Evolutionary conservation across 2,329 filamentous ascomycete species (phyloP).

Genomic region (Alternaria ethzedia): DNA sequence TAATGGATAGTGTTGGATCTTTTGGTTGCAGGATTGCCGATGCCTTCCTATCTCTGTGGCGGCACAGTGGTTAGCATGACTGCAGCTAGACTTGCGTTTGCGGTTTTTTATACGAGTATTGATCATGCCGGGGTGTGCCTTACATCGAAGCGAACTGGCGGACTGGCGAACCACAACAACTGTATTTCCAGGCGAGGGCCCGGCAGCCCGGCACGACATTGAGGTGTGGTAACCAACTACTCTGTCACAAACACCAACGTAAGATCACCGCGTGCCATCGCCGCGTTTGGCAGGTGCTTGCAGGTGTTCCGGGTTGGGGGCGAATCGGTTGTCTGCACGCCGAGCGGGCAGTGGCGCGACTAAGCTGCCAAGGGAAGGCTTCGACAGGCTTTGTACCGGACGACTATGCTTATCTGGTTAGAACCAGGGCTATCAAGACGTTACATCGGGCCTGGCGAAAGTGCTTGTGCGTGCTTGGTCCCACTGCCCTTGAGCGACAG

Average conservation of each 20-base stretch:
- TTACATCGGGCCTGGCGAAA: constrained; percentile 37
- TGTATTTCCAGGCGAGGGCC: background rate
- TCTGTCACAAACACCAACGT: constrained; percentile 23
- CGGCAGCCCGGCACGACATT: constrained; percentile 19
- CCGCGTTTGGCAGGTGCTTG: constrained; percentile 35
- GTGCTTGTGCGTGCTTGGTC: constrained; percentile 35
- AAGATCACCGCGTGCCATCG: constrained; percentile 22
- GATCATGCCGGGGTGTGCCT: background rate
- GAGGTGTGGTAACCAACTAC: background rate
- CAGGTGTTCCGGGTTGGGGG: constrained; percentile 9
- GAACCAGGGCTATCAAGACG: constrained; percentile 30
- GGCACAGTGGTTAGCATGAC: background rate
- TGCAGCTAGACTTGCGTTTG: constrained; percentile 2
- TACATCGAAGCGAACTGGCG: background rate
- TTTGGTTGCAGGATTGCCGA: background rate
- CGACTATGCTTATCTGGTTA: constrained; percentile 15
- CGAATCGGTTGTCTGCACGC: constrained; percentile 9
- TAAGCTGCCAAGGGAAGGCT: constrained; percentile 40
- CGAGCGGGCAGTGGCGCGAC: constrained; percentile 20
- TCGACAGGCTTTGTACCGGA: constrained; percentile 30
- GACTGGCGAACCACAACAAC: constrained; percentile 7
- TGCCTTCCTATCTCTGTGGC: constrained; percentile 1
- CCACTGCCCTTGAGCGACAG: constrained; percentile 11
- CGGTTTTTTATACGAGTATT: background rate
- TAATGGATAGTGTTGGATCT: background rate